Evolutionary conservation across 352 stramenopile genomes (phyloP), one percentile per base, ranked within the genome.

Genomic region (Globisporangium canariense): DNA sequence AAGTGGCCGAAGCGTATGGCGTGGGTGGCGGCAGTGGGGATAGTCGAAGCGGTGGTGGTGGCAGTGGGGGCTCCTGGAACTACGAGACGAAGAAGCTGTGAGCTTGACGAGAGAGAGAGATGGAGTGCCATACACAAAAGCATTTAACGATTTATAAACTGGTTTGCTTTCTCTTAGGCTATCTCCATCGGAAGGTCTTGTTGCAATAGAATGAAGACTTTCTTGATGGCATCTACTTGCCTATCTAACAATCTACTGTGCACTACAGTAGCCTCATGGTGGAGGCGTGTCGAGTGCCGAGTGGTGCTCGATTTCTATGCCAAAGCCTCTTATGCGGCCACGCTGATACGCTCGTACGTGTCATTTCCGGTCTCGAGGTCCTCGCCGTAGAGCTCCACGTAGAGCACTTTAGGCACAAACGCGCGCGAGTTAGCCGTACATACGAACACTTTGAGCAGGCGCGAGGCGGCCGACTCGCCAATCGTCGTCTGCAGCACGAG

Each of bases 1-100:
- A 98, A 66, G 66, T 99, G 46, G 78, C 80, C 4, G 71, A 79
- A 32, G 81, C 81, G 16, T 90, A 79, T 60, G 82, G 80, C n/a
- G 69, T 91, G 22, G 60, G 55, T 7, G 54, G n/a, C 9, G 46
- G 9, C 22, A 34, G 67, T 32, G 64, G 60, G 36, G 20, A 51
- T 49, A n/a, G 43, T 10, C 16, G 14, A 9, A 41, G 58, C 16
- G 49, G 49, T 8, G 67, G 14, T 53, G 50, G 46, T 25, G 67
- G 14, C 50, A 46, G 46, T 25, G 74, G 64, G 50, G 50, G 50
- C 1, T 57, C 51, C 2, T 86, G 76, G 72, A 88, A 79, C 64
- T 88, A 86, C 60, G 79, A 89, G 62, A 73, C 70, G 47, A 90
- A 90, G 69, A 83, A 88, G 60, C 73, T 85, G 52, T 82, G 70